Percentiles rank a stretch among this genome's conserved stretches.
phyloP scores from a whole-genome alignment of 78 protist species.

The Dictyostelium intermedium region DNA sequence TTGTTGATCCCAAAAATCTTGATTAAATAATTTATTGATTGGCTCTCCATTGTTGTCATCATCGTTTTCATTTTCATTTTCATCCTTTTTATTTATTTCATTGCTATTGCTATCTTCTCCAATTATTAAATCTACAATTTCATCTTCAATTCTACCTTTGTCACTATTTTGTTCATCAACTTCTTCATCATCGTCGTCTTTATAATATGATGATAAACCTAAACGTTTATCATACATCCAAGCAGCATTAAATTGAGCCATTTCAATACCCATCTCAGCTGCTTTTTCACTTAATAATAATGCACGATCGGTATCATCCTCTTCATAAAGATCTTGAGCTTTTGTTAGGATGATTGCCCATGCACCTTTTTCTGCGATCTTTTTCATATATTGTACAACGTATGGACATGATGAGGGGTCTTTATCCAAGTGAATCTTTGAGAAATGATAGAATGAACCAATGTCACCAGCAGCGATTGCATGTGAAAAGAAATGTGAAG shows the following conservation, averaged over 20 bases:
- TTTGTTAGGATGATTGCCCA: slow-evolving; percentile 42
- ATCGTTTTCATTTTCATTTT: neutral
- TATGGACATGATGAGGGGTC: slow-evolving; percentile 44
- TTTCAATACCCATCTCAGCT: slow-evolving; percentile 90
- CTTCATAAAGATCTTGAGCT: slow-evolving; percentile 73
- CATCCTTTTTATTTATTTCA: neutral
- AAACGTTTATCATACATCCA: slow-evolving; percentile 77
- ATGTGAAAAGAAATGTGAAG: slow-evolving; percentile 43
- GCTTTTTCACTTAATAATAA: slow-evolving; percentile 74
- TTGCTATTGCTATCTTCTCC: neutral
- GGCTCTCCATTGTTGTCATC: neutral
- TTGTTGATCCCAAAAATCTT: neutral
- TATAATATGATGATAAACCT: neutral
- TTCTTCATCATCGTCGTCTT: neutral
- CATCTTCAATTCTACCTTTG: neutral
- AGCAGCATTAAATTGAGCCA: slow-evolving; percentile 90
- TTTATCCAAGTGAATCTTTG: slow-evolving; percentile 6
- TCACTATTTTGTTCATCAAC: neutral
- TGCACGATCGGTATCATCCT: slow-evolving; percentile 76
- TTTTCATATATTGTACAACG: slow-evolving; percentile 72
- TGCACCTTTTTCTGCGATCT: slow-evolving; percentile 84
- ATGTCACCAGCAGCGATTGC: slow-evolving; percentile 72
- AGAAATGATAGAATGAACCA: slow-evolving; percentile 75
- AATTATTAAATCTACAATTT: neutral
- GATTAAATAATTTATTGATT: neutral